Base-by-base conservation (phyloP, 306 rosid species). In the Vachellia pachyceras region DNA sequence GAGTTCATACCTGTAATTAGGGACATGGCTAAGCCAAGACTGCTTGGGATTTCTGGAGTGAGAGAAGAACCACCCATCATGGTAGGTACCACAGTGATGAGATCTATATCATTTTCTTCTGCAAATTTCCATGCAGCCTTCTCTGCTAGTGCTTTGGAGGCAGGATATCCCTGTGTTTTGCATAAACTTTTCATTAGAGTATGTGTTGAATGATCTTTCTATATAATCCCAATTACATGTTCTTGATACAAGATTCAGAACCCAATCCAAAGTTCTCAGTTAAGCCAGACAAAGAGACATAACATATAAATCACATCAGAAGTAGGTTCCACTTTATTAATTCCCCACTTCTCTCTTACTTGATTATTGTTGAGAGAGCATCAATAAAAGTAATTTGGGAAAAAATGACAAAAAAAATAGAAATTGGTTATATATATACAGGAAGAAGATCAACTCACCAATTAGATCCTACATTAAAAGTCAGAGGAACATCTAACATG, bases 121-220 rank as follows among this genome's bases (percentile, higher is more conserved):
- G 94, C 97, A 52, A 91, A 91, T 87, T 91, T 83, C 97, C 91
- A 86, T 78, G 98, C 94, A 7, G 90, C 84, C 84, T 91, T 91
- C 88, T 93, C 98, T 17, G 98, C 93, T 42, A 87, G 82, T 67
- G 87, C 57, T 87, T 93, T 93, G 78, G 98, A 93, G 66, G 40
- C 86, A 69, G 94, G 94, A 78, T 93, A 91, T n/a, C 98, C 98
- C 98, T 91, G 88, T 20, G 52, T 79, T 82, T 29, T 42, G 39
- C 71, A 69, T 50, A 13, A 79, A 37, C 13, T 23, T 25, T 23
- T 58, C 66, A 22, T 58, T 10, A 25, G 15, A 58, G 10, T 58
- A 23, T 23, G 7, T 60, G 35, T 60, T 22, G 35, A 57, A 57
- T 22, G 37, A 60, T n/a, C 7, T n/a, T 29, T 7, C 63, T n/a